Base-by-base conservation (phyloP, 208 protist genomes). In the Balamuthia mandrillaris region DNA sequence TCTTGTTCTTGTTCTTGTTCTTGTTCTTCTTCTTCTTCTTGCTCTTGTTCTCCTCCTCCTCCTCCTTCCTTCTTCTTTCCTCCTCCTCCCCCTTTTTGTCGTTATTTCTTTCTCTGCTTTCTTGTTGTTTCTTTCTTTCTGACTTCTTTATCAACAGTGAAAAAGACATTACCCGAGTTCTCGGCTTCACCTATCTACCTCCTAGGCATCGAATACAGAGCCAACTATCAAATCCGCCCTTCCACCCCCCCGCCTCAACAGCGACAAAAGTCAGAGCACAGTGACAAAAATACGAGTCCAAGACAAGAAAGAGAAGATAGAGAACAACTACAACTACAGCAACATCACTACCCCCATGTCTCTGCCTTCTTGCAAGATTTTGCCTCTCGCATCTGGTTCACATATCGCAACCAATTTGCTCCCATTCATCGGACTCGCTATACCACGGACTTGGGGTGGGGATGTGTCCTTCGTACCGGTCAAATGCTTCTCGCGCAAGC, bases 381-480 rank as follows among this genome's bases (percentile, higher is more conserved):
- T 45, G 56, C 44, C 14, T 77, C 66, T 39, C 66, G 66, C 6
- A 3, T 77, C 14, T 77, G 66, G 66, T 33, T 82, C 37, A 82
- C 56, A 3, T 88, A 88, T 33, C 77, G 70, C 65, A 84, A 45
- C 41, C 44, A 66, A 33, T 88, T 88, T 33, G 31, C 60, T 1
- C 77, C 49, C 2, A 85, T 88, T 16, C 75, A 63, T n/a, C 24
- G 7, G 2, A 65, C 54, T 5, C 29, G 7, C 14, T 39, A 61
- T 7, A 56, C 52, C 12, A 66, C 91, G 4, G 96, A 97, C 89
- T 65, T 90, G 7, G 86, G 86, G 12, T 97, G 96, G 95, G 96
- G 96, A 1, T 97, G 96, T 70, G 92, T 97, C 74, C 86, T 96
- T 29, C 93, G 96, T 37, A 93, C 94, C 1, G 94, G 91, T 0